Evolutionary conservation across 805 yeast genomes (phyloP), one percentile per base, ranked within the genome.

Genomic region (Candida incommunis): DNA sequence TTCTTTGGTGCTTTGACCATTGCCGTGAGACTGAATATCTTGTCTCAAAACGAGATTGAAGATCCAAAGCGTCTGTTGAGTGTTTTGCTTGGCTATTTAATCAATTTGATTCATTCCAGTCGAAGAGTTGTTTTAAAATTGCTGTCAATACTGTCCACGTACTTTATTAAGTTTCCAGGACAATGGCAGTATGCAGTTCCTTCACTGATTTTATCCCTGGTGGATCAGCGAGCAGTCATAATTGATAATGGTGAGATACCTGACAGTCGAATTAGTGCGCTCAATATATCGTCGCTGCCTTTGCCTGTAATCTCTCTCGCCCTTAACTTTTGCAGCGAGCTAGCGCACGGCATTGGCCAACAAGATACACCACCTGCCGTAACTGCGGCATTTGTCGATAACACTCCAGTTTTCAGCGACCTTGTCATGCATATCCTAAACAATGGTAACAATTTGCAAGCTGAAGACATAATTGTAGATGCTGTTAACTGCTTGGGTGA

Each of bases 1-100:
- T 85, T 80, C 58, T 80, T 85, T 54, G 95, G 94, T 0, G 94
- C 94, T 0, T 68, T 82, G 46, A 85, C 95, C 0, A 77, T 75
- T 47, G 72, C 85, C 0, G 92, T 85, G 3, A 66, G 71, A 50
- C 60, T 81, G 40, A 75, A 74, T 47, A 50, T 40, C 44, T 44
- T 21, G 42, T 48, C 4, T 51, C 27, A 24, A n/a, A 4, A 11
- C 23, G 18, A 37, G 20, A 22, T 29, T 13, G 27, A 29, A 4
- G 48, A 46, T 31, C 43, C 44, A 18, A 41, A 31, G n/a, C 44
- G 44, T 29, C 24, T 53, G 23, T 24, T 50, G 7, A 21, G 29
- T 16, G 54, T 49, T 21, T 46, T 61, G 22, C 43, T 60, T 13
- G 35, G 22, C 18, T 54, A 55, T 48, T 48, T 56, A 23, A 43